These are phyloP conservation scores for Pelargonium australe DNA, from an alignment of 441 rosid genomes.

Conservation along the genomic window DNA sequence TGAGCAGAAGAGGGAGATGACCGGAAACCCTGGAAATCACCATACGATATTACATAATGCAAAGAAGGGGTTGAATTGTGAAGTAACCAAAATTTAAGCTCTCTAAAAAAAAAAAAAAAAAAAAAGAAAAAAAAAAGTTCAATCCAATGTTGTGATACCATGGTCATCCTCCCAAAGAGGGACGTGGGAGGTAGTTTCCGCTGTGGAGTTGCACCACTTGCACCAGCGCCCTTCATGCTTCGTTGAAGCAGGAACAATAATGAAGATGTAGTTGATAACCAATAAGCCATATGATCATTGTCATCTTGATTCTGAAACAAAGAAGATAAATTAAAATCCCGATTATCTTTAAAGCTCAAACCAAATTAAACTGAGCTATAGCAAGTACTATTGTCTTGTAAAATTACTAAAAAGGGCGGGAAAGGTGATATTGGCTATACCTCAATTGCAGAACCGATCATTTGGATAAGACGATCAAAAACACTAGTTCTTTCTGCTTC, in stretches of 20 bases:
- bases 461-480: slow-evolving; percentile 83
- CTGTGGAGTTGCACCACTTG: slow-evolving; percentile 49
- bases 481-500: slow-evolving; percentile 90
- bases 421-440: slow-evolving; percentile 27
- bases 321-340: slow-evolving; percentile 2
- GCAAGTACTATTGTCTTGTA: background rate
- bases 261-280: slow-evolving; percentile 77
- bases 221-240: slow-evolving; percentile 61
- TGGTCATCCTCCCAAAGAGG: slow-evolving; percentile 76
- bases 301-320: slow-evolving; percentile 59
- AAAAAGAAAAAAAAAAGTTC: background rate
- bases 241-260: slow-evolving; percentile 76
- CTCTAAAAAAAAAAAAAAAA: background rate
- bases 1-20: slow-evolving; percentile 61
- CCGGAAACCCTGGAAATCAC: slow-evolving; percentile 64
- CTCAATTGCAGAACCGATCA: slow-evolving; percentile 84
- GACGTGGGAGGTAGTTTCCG: slow-evolving; percentile 68
- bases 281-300: slow-evolving; percentile 68
- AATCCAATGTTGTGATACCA: slow-evolving; percentile 15
- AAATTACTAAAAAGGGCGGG: background rate
- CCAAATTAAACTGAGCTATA: background rate
- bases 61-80: slow-evolving; percentile 11
- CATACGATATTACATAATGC: background rate
- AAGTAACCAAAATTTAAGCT: background rate
- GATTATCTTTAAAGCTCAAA: background rate